Evolutionary conservation across 1,284 basidiomycete species (phyloP), one percentile per base, ranked within the genome.

Genomic region (Malassezia caprae): DNA sequence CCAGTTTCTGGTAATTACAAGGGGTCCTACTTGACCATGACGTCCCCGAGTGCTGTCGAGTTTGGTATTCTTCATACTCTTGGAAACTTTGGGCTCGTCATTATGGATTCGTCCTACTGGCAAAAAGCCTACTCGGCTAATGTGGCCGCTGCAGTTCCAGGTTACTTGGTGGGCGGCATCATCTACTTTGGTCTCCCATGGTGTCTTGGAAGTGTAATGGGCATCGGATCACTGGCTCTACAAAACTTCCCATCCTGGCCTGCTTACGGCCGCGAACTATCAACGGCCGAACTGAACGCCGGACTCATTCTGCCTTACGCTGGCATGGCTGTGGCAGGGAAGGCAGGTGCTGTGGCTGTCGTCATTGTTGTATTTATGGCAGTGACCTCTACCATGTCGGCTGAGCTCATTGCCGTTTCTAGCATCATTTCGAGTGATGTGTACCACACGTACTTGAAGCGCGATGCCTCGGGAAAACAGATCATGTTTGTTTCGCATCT

Each of bases 161-260:
- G 67, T 1, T 69, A 72, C 54, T 53, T 69, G 19, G 51, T 68
- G 8, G 69, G 67, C 13, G 65, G 65, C 13, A 51, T 68, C n/a
- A 58, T 68, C 17, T 72, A 72, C 54, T 72, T 72, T 41, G 66
- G 62, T n/a, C 61, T 68, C 5, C 63, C 64, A n/a, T 68, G 63
- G 63, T 61, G 62, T 37, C 47, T 71, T 2, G 68, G 68, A 12
- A 68, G 65, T 0, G 57, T 63, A 2, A 61, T 65, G 57, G 68
- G 68, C 21, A 57, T 65, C 11, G 64, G 59, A 2, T 61, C 61
- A 0, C 56, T 63, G 31, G 62, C 56, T 7, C 50, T 71, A 2
- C 54, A 62, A 31, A 51, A 37, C 35, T 62, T 59, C 27, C 67
- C 68, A 0, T 58, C 59, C 40, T 71, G 67, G 67, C 68, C 68